Conservation (phyloP, 2,329 filamentous ascomycete genomes). For the Stagonosporopsis chrysanthemi region DNA sequence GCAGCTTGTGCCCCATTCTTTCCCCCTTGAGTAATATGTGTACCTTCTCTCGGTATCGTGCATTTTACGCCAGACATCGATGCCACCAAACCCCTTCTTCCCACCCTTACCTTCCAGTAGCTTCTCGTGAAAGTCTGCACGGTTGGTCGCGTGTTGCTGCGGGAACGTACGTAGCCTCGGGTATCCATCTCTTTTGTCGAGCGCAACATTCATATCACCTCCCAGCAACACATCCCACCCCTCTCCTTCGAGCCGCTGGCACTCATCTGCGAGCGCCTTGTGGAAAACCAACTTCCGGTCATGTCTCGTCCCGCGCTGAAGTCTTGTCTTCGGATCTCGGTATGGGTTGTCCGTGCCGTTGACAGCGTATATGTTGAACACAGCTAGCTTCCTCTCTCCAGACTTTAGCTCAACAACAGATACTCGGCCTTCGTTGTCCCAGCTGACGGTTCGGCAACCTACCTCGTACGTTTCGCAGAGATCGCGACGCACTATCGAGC, state of each 20-base stretch:
- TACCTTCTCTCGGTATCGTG: slow-evolving; percentile 55
- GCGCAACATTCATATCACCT: slow-evolving; percentile 63
- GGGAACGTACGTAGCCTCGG: slow-evolving; percentile 54
- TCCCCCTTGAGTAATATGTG: slow-evolving; percentile 58
- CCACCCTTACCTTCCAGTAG: slow-evolving; percentile 49
- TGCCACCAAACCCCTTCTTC: slow-evolving; percentile 31
- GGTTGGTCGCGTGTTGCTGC: slow-evolving; percentile 59
- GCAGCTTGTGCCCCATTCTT: slow-evolving; percentile 59
- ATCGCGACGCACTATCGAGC: slow-evolving; percentile 58
- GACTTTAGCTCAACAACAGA: slow-evolving; percentile 54
- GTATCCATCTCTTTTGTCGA: slow-evolving; percentile 53
- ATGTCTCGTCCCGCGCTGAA: slow-evolving; percentile 56
- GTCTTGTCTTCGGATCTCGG: slow-evolving; percentile 54
- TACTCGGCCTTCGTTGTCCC: slow-evolving; percentile 62
- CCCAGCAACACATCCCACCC: slow-evolving; percentile 58
- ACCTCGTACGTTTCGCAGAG: slow-evolving; percentile 33
- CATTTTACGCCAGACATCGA: slow-evolving; percentile 60
- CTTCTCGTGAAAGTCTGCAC: slow-evolving; percentile 59
- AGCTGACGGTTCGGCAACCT: slow-evolving; percentile 51
- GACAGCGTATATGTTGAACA: slow-evolving; percentile 63
- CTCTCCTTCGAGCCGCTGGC: slow-evolving; percentile 49
- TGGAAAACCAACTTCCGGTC: slow-evolving; percentile 61
- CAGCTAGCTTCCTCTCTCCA: slow-evolving; percentile 45
- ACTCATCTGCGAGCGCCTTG: slow-evolving; percentile 55
- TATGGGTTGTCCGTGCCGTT: slow-evolving; percentile 61